These are phyloP conservation scores for Sequoia sempervirens DNA, from an alignment of 75 land plant species.

Conservation along the genomic window DNA sequence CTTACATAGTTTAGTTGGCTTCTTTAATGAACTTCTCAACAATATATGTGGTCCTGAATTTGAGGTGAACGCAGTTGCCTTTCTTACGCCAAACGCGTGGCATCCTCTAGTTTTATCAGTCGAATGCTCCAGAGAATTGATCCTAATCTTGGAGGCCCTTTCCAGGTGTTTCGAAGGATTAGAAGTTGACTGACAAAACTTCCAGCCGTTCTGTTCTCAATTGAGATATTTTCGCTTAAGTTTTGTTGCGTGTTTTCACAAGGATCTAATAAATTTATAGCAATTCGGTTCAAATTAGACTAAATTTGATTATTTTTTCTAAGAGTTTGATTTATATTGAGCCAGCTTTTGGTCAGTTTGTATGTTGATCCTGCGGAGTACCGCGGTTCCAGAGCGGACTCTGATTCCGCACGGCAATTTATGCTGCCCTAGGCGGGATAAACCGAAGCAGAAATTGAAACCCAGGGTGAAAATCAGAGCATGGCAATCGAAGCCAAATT, in stretches of 20 bases:
- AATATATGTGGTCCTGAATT: too few species aligned
- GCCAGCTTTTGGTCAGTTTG: not conserved
- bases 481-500: not conserved
- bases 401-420: not conserved
- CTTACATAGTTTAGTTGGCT: too few species aligned
- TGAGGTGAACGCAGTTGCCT: not conserved
- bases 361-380: not conserved
- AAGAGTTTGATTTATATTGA: not conserved
- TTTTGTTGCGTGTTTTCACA: not conserved
- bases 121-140: not conserved
- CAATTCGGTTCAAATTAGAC: not conserved
- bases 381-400: not conserved
- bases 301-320: not conserved
- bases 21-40: too few species aligned
- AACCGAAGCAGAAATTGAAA: not conserved
- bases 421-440: not conserved
- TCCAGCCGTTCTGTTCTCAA: not conserved
- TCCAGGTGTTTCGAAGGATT: too few species aligned
- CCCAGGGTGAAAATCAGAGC: not conserved
- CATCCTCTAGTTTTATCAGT: not conserved
- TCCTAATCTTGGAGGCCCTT: not conserved
- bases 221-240: not conserved
- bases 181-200: not conserved
- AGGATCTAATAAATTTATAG: not conserved
- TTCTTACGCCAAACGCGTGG: not conserved